Evolutionary conservation across 2,329 filamentous ascomycete species (phyloP).

Genomic region (Annulohypoxylon truncatum): DNA sequence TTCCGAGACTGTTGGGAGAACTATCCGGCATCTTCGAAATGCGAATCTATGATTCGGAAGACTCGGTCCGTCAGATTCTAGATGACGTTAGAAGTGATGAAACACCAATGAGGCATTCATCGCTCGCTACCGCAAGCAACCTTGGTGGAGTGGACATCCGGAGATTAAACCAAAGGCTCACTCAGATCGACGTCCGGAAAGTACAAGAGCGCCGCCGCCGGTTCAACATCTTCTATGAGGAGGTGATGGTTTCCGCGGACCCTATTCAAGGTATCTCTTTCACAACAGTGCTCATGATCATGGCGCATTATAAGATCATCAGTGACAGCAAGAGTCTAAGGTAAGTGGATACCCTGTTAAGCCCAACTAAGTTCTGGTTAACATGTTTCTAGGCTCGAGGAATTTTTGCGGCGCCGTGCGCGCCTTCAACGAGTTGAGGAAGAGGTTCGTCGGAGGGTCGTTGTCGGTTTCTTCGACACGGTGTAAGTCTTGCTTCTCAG

Average conservation of each 20-base stretch:
- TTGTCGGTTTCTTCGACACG: constrained; percentile 96
- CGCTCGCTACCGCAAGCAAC: constrained; percentile 64
- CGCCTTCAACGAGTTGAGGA: constrained; percentile 94
- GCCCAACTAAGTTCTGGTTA: constrained; percentile 35
- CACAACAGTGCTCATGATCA: constrained; percentile 90
- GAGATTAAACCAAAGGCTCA: constrained; percentile 78
- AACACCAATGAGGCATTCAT: constrained; percentile 64
- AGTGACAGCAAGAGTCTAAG: constrained; percentile 95
- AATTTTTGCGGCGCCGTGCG: constrained; percentile 90
- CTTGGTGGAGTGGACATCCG: constrained; percentile 75
- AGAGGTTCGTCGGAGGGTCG: constrained; percentile 88
- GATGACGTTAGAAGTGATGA: constrained; percentile 77
- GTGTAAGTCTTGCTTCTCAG: constrained; percentile 62
- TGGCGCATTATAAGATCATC: constrained; percentile 99
- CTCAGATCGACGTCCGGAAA: constrained; percentile 76
- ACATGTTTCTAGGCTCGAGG: constrained; percentile 75
- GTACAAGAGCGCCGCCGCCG: constrained; percentile 80
- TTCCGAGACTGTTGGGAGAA: constrained; percentile 89
- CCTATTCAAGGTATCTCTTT: constrained; percentile 91
- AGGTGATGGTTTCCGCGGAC: constrained; percentile 93
- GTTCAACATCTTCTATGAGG: constrained; percentile 97
- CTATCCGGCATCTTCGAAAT: constrained; percentile 96
- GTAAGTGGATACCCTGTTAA: constrained; percentile 57
- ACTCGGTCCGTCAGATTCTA: constrained; percentile 87
- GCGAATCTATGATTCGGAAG: constrained; percentile 93